Conservation (phyloP, 768 basidiomycete genomes). For the Lactarius psammicola region DNA sequence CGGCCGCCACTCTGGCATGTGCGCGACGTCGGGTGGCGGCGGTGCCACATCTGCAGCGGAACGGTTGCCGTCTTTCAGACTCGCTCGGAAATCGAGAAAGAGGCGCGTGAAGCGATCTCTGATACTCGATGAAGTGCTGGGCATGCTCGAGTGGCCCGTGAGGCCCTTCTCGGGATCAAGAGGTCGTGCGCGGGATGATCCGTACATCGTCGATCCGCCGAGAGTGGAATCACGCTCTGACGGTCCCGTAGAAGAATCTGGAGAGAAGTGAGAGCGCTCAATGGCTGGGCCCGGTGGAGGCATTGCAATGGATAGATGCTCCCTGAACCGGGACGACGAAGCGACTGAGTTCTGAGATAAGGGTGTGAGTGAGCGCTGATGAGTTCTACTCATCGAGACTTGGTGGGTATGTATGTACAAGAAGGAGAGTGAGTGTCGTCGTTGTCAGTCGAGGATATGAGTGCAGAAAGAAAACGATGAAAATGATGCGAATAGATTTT, state of each 20-base stretch:
- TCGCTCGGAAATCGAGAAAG: conserved; percentile 39
- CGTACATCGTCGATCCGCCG: conserved; percentile 32
- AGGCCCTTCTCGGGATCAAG: conserved; percentile 28
- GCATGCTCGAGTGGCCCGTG: conserved; percentile 23
- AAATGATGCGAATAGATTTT: not conserved
- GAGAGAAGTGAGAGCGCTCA: conserved; percentile 44
- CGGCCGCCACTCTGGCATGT: conserved; percentile 38
- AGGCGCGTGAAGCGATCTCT: conserved; percentile 40
- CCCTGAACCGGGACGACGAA: conserved; percentile 17
- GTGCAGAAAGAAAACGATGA: not conserved
- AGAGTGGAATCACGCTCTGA: conserved; percentile 26
- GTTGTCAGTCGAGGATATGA: not conserved
- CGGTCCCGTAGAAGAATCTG: conserved; percentile 41
- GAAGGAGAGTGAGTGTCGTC: not conserved
- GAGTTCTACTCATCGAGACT: conserved; percentile 20
- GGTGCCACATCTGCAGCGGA: conserved; percentile 32
- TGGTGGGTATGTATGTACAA: not conserved
- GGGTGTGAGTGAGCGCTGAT: conserved; percentile 1
- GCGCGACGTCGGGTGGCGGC: conserved; percentile 26
- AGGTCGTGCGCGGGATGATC: conserved; percentile 28
- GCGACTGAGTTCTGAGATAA: conserved; percentile 6
- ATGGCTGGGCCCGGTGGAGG: conserved; percentile 31
- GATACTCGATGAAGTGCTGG: conserved; percentile 25
- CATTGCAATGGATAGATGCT: conserved; percentile 23
- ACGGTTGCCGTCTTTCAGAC: conserved; percentile 27